Percentiles rank a stretch among this genome's conserved stretches.
Evolutionary conservation across 495 filamentous ascomycete species (phyloP).

Genomic region (Penicillium cinerascens): DNA sequence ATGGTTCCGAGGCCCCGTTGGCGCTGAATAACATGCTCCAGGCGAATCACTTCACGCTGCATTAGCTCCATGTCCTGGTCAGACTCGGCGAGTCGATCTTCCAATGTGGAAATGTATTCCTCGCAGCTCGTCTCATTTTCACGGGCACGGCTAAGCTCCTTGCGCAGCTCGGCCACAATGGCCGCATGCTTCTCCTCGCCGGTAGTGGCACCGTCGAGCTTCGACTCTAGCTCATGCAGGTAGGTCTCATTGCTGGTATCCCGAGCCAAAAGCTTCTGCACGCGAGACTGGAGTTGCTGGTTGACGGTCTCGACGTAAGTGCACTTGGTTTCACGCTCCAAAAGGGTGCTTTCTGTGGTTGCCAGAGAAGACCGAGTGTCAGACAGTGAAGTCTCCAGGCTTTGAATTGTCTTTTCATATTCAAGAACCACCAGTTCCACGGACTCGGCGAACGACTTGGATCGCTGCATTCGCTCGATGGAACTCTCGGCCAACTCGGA

Average conservation of each 20-base stretch:
- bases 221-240: conserved; percentile 83
- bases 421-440: conserved; percentile 95
- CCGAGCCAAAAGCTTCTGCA: conserved; percentile 87
- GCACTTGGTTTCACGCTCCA: conserved; percentile 91
- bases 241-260: conserved; percentile 88
- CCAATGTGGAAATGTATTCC: conserved; percentile 95
- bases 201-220: conserved; percentile 81
- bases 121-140: conserved; percentile 87
- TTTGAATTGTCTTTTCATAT: conserved; percentile 98
- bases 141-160: conserved; percentile 83
- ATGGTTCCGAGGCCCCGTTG: conserved; percentile 93
- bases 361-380: conserved; percentile 83
- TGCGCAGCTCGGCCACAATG: conserved; percentile 81
- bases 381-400: conserved; percentile 85
- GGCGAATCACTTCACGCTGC: conserved; percentile 90
- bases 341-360: conserved; percentile 73
- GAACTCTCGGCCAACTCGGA: conserved; percentile 70
- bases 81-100: conserved; percentile 91
- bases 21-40: conserved; percentile 93
- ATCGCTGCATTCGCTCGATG: conserved; percentile 84
- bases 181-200: conserved; percentile 89
- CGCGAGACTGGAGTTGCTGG: conserved; percentile 77
- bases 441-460: conserved; percentile 89
- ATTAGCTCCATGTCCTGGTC: conserved; percentile 95
- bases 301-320: conserved; percentile 91